Percentiles rank a stretch among this genome's conserved stretches.
These are phyloP conservation scores for Adansonia gregorii DNA, from an alignment of 441 rosid species.

Conservation along the genomic window DNA sequence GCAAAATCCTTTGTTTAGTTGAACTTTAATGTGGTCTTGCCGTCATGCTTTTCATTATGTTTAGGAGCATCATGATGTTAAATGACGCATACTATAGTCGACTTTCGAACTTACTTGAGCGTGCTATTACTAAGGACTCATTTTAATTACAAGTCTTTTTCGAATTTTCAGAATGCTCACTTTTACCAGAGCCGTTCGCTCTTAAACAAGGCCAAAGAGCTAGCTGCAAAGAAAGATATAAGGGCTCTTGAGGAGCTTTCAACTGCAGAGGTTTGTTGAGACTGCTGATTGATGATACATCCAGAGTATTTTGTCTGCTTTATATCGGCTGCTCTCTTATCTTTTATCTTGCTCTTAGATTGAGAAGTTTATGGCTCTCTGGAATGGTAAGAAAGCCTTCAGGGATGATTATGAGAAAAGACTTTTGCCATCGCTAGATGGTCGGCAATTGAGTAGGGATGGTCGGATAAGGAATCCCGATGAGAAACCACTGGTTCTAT, in stretches of 20 bases:
- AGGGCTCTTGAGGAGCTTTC: constrained; percentile 55
- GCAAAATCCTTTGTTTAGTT: background rate
- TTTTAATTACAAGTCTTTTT: background rate
- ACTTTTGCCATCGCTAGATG: constrained; percentile 62
- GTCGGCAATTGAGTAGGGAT: constrained; percentile 63
- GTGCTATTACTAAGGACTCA: background rate
- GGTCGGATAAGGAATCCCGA: constrained; percentile 79
- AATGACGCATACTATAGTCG: background rate
- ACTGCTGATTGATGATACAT: constrained; percentile 20
- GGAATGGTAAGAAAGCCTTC: constrained; percentile 58
- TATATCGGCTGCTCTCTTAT: constrained; percentile 27
- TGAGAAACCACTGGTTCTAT: constrained; percentile 73
- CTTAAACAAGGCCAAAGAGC: constrained; percentile 50
- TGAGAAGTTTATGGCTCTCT: constrained; percentile 75
- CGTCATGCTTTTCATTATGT: background rate
- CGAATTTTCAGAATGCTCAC: constrained; percentile 47
- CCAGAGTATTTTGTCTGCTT: constrained; percentile 3
- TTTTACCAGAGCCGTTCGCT: constrained; percentile 48
- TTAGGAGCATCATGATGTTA: background rate
- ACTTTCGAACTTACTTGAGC: background rate
- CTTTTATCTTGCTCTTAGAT: constrained; percentile 45
- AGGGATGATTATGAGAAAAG: constrained; percentile 80
- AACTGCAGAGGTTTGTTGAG: constrained; percentile 52
- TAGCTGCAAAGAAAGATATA: constrained; percentile 56
- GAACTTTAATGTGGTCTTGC: background rate